phyloP scores from a whole-genome alignment of 306 rosid genomes.

The Malus fusca region DNA sequence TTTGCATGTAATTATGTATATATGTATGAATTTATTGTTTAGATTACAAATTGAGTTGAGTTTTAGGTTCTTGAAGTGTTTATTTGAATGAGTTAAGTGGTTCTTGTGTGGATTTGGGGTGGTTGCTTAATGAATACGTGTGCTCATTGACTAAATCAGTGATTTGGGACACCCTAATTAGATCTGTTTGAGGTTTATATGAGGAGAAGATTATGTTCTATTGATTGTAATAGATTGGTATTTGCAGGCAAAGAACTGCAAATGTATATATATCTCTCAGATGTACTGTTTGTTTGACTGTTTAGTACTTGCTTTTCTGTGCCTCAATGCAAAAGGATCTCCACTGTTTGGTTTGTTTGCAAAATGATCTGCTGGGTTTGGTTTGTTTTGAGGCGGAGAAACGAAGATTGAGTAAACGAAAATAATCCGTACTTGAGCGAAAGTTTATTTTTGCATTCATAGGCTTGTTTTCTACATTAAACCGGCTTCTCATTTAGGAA shows the following conservation, averaged over 20 bases:
- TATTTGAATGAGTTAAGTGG: neutral
- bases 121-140: neutral
- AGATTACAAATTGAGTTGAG: neutral
- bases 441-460: neutral
- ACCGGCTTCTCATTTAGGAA: neutral
- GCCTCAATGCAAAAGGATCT: neutral
- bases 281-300: neutral
- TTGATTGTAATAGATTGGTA: neutral
- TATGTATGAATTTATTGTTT: neutral
- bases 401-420: neutral
- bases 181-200: conserved; percentile 1
- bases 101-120: neutral
- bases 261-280: neutral
- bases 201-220: neutral
- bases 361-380: neutral
- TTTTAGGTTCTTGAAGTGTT: neutral
- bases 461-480: neutral
- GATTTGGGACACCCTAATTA: neutral
- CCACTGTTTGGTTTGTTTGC: neutral
- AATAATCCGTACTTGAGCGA: neutral
- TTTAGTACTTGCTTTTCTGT: neutral
- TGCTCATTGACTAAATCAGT: neutral
- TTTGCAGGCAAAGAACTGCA: neutral
- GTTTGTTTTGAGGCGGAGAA: neutral
- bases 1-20: neutral